These are phyloP conservation scores for Zostera marina DNA, from an alignment of 116 monocot species.

Conservation along the genomic window DNA sequence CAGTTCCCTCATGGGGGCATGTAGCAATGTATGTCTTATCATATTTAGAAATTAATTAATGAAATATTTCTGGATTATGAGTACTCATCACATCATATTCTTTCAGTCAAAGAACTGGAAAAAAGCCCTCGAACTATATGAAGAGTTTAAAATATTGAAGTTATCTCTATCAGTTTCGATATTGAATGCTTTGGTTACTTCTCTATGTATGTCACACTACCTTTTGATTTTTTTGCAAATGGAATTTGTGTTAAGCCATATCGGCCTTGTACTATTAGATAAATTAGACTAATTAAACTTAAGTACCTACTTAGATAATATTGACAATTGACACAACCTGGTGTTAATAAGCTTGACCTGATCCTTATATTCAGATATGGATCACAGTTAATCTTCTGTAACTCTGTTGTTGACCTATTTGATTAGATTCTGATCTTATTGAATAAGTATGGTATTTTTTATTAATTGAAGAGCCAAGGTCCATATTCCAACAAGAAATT, in stretches of 20 bases:
- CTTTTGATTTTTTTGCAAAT: neutral
- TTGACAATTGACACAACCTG: no score
- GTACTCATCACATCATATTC: neutral
- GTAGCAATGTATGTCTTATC: conserved; percentile 56
- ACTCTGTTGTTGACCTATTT: no score
- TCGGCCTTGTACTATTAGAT: neutral
- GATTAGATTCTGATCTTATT: no score
- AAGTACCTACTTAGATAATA: no score
- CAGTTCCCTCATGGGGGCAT: conserved; percentile 91
- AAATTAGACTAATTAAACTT: no score
- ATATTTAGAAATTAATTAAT: neutral
- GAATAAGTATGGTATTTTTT: no score
- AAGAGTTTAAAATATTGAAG: conserved; percentile 55
- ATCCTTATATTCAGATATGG: no score
- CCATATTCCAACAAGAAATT: no score
- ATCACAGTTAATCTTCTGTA: no score
- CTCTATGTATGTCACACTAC: conserved; percentile 51
- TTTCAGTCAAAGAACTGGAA: conserved; percentile 84
- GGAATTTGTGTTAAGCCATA: neutral
- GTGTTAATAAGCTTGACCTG: no score
- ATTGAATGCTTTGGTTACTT: conserved; percentile 74
- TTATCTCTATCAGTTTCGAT: conserved; percentile 72
- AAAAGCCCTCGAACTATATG: conserved; percentile 74
- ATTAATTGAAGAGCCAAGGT: no score
- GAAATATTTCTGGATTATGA: neutral